A percentile compares a stretch with the other conserved stretches of the same genome.
Evolutionary conservation across 2,329 filamentous ascomycete genomes (phyloP).

Genomic region (Aspergillus sp.): DNA sequence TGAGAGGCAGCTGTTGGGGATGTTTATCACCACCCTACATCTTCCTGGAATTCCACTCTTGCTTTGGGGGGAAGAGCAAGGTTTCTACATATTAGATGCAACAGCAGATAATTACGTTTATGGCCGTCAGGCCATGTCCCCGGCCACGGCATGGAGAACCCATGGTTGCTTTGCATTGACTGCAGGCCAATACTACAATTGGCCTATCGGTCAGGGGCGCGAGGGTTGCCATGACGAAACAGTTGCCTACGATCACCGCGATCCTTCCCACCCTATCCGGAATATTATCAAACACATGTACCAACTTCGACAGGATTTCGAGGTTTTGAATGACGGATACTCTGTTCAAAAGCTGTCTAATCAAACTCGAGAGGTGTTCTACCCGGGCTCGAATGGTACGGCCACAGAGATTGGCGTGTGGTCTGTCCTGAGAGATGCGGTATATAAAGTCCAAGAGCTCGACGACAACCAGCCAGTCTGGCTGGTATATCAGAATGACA

Average conservation of each 20-base stretch:
- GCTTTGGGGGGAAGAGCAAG: constrained; percentile 69
- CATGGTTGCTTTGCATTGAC: constrained; percentile 67
- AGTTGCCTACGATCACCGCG: constrained; percentile 65
- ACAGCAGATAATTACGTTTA: constrained; percentile 69
- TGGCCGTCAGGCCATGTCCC: constrained; percentile 66
- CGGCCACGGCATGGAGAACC: constrained; percentile 65
- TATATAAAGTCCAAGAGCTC: constrained; percentile 58
- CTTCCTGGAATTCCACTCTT: constrained; percentile 65
- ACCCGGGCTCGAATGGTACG: constrained; percentile 58
- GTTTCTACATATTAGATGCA: constrained; percentile 66
- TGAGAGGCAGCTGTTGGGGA: constrained; percentile 60
- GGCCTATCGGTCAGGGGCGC: constrained; percentile 59
- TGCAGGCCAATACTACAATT: constrained; percentile 61
- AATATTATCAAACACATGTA: constrained; percentile 67
- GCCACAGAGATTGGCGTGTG: constrained; percentile 64
- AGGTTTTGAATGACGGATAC: constrained; percentile 64
- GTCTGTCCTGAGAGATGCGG: constrained; percentile 60
- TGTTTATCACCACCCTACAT: constrained; percentile 63
- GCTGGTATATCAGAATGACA: constrained; percentile 52
- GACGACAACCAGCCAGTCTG: constrained; percentile 53
- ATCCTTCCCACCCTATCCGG: constrained; percentile 64
- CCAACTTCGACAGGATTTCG: constrained; percentile 60
- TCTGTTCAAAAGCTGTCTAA: constrained; percentile 61
- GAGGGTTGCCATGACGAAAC: constrained; percentile 61
- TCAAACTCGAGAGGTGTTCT: constrained; percentile 55